phyloP scores from a whole-genome alignment of 306 rosid species.

The Cicer arietinum region DNA sequence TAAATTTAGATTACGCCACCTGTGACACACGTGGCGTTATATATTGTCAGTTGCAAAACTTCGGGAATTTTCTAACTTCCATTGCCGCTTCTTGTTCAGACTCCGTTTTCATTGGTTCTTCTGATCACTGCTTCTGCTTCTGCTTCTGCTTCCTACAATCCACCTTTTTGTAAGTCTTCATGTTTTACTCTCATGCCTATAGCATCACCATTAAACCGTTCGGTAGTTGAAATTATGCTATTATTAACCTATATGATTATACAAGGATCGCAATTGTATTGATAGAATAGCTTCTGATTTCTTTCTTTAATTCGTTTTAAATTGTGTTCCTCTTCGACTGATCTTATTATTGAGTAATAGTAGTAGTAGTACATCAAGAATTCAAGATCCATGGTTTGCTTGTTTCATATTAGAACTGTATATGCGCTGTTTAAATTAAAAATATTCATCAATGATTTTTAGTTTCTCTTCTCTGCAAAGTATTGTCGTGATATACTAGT shows the following conservation, averaged over 20 bases:
- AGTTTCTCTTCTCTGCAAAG: not conserved
- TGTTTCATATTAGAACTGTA: not conserved
- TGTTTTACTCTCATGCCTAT: not conserved
- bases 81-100: not conserved
- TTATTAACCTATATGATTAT: no score
- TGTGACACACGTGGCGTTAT: not conserved
- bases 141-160: not conserved
- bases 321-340: not conserved
- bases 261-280: no score
- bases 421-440: not conserved
- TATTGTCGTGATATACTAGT: not conserved
- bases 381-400: conserved; percentile 6
- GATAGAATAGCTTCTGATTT: not conserved
- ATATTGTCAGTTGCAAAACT: not conserved
- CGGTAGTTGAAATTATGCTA: not conserved
- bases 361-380: not conserved
- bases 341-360: not conserved
- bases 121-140: not conserved
- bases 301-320: not conserved
- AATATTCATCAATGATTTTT: not conserved
- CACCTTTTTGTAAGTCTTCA: conserved; percentile 3
- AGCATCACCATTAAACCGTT: conserved; percentile 10
- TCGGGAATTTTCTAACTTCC: conserved; percentile 26
- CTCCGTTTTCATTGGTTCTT: not conserved
- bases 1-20: not conserved